Base-by-base conservation (phyloP, 2,329 filamentous ascomycete genomes). In the Aureobasidium sp. region DNA sequence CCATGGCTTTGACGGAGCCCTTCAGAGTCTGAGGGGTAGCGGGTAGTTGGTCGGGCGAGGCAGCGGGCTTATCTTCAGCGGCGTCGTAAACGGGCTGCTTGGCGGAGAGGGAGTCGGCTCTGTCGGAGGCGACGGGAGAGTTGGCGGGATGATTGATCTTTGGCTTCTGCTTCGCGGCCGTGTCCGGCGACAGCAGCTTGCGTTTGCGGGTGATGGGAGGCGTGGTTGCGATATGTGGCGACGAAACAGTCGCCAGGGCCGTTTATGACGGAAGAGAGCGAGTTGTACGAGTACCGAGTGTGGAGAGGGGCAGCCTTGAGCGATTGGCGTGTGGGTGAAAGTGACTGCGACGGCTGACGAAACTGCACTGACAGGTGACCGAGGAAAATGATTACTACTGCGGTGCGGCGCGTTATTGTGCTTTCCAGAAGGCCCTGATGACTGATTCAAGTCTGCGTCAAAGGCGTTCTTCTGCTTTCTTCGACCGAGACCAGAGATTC, bases 1-100 rank as follows among this genome's bases (percentile, higher is more conserved):
- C 91, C 92, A 96, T 96, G 65, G 79, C 83, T 53, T 66, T 68
- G 60, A 69, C 76, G 37, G 76, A 79, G 64, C 63, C 74, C 67
- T 47, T 58, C 15, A 67, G 68, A 58, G 64, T 71, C 67, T 71
- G 81, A 23, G 84, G 84, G 42, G 82, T 81, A 45, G 77, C 75
- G 40, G 73, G 72, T 60, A 71, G 68, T 64, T 70, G 70, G 67
- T 72, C 71, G 67, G 74, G 71, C 65, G 69, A 74, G 62, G 71
- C 50, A 50, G 60, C 59, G 42, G 58, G 46, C 25, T 64, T 64
- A 62, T 31, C 62, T 59, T 11, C 62, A 64, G 68, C 63, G 69
- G 66, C 64, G 66, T 68, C 50, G 71, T 70, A 40, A 67, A 65
- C 57, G 70, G 71, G 29, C 70, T 74, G 50, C 67, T 69, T 57